phyloP scores from a whole-genome alignment of 352 stramenopile genomes.

The Pythium dissotocum region DNA sequence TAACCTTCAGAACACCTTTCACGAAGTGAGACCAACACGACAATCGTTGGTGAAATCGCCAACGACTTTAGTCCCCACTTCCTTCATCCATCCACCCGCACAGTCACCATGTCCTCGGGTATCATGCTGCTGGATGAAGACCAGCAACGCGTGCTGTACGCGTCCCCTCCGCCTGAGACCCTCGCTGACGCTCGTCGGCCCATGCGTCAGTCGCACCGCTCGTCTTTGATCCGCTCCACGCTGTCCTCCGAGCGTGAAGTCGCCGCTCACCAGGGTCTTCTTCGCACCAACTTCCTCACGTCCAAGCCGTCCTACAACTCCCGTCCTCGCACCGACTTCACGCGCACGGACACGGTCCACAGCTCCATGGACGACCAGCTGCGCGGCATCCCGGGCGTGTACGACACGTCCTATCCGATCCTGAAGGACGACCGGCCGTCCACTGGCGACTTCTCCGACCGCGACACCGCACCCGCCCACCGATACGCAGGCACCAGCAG shows the following conservation, averaged over 20 bases:
- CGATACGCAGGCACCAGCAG: slow-evolving; percentile 53
- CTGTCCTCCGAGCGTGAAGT: slow-evolving; percentile 5
- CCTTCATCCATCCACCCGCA: neutral
- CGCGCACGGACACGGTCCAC: slow-evolving; percentile 13
- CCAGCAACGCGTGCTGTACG: slow-evolving; percentile 47
- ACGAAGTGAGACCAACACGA: neutral
- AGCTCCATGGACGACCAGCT: neutral
- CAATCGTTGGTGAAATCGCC: neutral
- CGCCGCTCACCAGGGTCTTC: slow-evolving; percentile 6
- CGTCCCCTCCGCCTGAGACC: neutral
- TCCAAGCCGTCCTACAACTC: slow-evolving; percentile 5
- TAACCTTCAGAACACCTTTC: slow-evolving; percentile 3
- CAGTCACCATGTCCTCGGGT: slow-evolving; percentile 10
- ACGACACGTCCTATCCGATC: slow-evolving; percentile 21
- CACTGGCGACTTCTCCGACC: slow-evolving; percentile 9
- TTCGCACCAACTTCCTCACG: slow-evolving; percentile 21
- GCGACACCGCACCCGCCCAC: slow-evolving; percentile 27
- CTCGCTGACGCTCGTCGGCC: slow-evolving; percentile 8
- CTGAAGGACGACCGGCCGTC: slow-evolving; percentile 21
- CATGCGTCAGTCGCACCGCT: neutral
- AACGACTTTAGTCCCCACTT: neutral
- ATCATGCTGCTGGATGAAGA: slow-evolving; percentile 61
- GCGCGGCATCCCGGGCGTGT: neutral
- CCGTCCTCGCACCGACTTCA: slow-evolving; percentile 52
- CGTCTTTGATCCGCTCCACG: slow-evolving; percentile 1